These are phyloP conservation scores for Blepharisma undulans DNA, from an alignment of 169 alveolate species.

Conservation along the genomic window DNA sequence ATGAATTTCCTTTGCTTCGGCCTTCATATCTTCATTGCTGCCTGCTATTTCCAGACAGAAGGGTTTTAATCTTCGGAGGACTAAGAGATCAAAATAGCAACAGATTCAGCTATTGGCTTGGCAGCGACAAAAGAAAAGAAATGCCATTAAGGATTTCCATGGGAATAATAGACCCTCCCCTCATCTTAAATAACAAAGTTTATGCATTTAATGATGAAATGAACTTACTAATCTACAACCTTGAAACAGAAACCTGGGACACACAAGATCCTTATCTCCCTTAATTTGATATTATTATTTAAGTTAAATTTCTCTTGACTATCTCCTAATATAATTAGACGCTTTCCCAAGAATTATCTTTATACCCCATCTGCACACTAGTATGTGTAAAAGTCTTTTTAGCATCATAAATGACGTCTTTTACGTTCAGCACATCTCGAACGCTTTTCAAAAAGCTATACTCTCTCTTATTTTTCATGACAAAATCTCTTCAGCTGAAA, in stretches of 20 bases:
- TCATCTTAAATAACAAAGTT: background rate
- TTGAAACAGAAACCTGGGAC: background rate
- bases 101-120: background rate
- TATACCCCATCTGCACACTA: background rate
- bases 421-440: slow-evolving; percentile 57
- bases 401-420: slow-evolving; percentile 59
- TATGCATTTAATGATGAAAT: background rate
- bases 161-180: background rate
- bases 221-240: background rate
- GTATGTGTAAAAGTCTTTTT: slow-evolving; percentile 39
- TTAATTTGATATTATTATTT: background rate
- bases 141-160: background rate
- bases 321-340: background rate
- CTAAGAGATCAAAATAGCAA: background rate
- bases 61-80: background rate
- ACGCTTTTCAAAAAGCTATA: slow-evolving; percentile 40
- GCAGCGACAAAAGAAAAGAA: background rate
- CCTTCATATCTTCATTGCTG: background rate
- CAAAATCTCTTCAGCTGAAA: slow-evolving; percentile 49
- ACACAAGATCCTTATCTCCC: background rate
- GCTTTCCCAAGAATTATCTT: background rate
- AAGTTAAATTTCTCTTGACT: background rate
- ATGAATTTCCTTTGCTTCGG: background rate
- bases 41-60: background rate
- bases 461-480: background rate